Base-by-base conservation (phyloP, 805 yeast species). In the Metschnikowia lachancei region DNA sequence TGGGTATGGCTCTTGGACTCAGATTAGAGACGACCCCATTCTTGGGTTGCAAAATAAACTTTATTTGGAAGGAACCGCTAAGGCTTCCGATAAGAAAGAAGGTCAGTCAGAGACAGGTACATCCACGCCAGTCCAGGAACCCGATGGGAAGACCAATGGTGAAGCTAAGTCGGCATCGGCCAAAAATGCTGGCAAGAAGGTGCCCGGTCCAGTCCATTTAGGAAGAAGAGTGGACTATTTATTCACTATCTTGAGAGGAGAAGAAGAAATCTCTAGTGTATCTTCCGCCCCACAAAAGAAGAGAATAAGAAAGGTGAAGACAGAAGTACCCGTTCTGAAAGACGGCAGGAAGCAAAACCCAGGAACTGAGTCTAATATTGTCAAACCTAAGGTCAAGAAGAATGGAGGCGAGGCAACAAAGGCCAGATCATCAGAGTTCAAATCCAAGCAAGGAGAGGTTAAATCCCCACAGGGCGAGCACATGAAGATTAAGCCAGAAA, bases 1-100 rank as follows among this genome's bases (percentile, higher is more conserved):
- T 66, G 99, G 99, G 0, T 91, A 89, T 64, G 98, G 98, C 14
- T 83, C 96, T 1, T 94, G 99, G 99, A 63, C 77, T 2, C 91
- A 87, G 60, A 91, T 94, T 38, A 76, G 99, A 61, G 99, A 94
- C 67, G 99, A 94, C 67, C 98, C 99, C 1, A 77, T 88, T 43
- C 74, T 94, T 48, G 91, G 90, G 10, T 72, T 94, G 50, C 86
- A 88, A 51, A 88, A 89, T 56, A 94, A 89, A 70, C 69, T 94
- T 54, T 94, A 81, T 59, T 73, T 94, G 56, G 84, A 79, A 45
- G 52, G 55, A 14, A 36, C 57, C 17, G 41, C 41, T n/a, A 52
- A 54, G 51, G 18, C 39, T 3, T 47, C 42, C 20, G 35, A 49
- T 28, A 45, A 51, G 39, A 52, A 54, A 50, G 40, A 59, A 51